Percentiles rank a stretch among this genome's conserved stretches.
phyloP scores from a whole-genome alignment of 805 yeast genomes.

The Wickerhamomyces bovis region DNA sequence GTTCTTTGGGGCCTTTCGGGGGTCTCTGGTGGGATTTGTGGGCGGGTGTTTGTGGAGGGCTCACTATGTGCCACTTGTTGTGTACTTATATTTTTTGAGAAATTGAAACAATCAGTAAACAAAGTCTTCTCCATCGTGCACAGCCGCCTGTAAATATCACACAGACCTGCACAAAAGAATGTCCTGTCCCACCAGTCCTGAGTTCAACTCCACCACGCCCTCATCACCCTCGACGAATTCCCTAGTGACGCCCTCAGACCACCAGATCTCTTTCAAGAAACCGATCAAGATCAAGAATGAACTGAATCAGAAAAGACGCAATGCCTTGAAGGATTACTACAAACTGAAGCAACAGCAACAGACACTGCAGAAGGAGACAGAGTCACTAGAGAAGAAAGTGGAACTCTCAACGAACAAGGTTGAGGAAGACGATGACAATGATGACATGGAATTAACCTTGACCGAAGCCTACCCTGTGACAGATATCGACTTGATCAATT shows the following conservation, averaged over 20 bases:
- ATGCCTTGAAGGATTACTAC: slow-evolving; percentile 38
- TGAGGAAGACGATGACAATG: slow-evolving; percentile 16
- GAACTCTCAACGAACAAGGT: neutral
- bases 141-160: neutral
- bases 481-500: slow-evolving; percentile 23
- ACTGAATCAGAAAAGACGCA: slow-evolving; percentile 27
- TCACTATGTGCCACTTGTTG: neutral
- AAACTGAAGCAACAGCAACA: slow-evolving; percentile 29
- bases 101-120: neutral
- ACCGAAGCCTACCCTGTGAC: slow-evolving; percentile 11
- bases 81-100: neutral
- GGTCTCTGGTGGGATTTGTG: neutral
- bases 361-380: slow-evolving; percentile 6
- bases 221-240: slow-evolving; percentile 1
- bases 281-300: slow-evolving; percentile 19
- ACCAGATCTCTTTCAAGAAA: slow-evolving; percentile 21
- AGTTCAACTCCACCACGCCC: neutral
- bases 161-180: neutral
- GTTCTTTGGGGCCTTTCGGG: neutral
- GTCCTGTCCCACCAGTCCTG: neutral
- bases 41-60: neutral
- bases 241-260: neutral
- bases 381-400: neutral
- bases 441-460: slow-evolving; percentile 26
- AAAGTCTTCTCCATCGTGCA: neutral